Base-by-base conservation (phyloP, 2,329 filamentous ascomycete species). In the Aspergillus piperis region DNA sequence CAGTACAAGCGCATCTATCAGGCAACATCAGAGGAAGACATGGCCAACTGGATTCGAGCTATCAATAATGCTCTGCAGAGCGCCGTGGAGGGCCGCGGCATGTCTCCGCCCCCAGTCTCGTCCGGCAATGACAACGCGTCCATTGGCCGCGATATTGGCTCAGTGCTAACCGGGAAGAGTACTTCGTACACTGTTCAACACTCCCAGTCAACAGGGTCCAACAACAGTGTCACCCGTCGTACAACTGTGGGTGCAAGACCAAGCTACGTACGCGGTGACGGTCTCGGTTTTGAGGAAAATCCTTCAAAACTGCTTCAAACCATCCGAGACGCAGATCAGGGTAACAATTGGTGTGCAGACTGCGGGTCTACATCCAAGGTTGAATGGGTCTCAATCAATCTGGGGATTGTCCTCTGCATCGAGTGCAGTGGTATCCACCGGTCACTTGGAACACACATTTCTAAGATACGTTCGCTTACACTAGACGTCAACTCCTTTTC, bases 351-450 rank as follows among this genome's bases (percentile, higher is more conserved):
- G 85, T 99, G 95, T 73, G 95, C 95, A 15, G 95, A 99, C 75
- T 99, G 95, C 72, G 91, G 91, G 10, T 96, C 92, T 7, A 89
- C 90, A 36, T 86, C 88, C 71, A 98, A 97, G 79, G 93, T 96
- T 21, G 95, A 99, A 76, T 99, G 95, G 95, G 95, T 98, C 27
- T 98, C 95, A 0, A 96, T 99, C 78, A 99, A 99, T 70, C 83
- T 99, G 4, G 95, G 91, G 49, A 96, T 99, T 61, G 89, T 99
- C 57, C 84, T 99, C 19, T 99, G 95, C 79, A 97, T 97, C 73
- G 94, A 99, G 76, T 99, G 95, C 78, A 96, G 93, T 73, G 95
- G 95, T 64, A 97, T 99, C 63, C 95, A 99, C 77, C 88, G 95
- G 44, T 98, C 94, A 1, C 84, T 99, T 3, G 95, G 95, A 11